Evolutionary conservation across 495 filamentous ascomycete genomes (phyloP), one percentile per base, ranked within the genome.

Genomic region (Penicillium lagena): DNA sequence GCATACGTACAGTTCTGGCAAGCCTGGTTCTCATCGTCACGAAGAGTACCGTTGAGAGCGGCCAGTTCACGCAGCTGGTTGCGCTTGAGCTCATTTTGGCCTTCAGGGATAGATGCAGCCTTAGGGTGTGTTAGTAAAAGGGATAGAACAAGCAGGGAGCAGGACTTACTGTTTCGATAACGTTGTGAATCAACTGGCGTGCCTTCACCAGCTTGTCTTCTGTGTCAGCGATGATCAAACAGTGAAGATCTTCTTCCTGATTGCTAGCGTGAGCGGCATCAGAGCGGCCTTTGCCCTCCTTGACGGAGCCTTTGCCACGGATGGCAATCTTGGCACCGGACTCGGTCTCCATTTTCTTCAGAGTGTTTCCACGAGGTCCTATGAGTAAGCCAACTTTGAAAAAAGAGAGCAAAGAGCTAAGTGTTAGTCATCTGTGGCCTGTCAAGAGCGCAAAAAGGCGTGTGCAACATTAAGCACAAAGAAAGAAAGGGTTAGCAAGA

Each of bases 341-440:
- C 72, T 97, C 89, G 56, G 85, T 79, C 63, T 98, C 93, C 93
- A 98, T 98, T 67, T 96, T 96, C 76, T 98, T 98, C 54, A 98
- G 72, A 45, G 93, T 98, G 62, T 96, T 97, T 61, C 93, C 93
- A 87, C 93, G 93, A 72, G 93, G 93, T 67, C 93, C 93, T 81
- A 98, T 98, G 63, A 98, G 89, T 82, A 98, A 82, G 68, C 93
- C 93, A 84, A 98, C 93, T 98, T 91, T 84, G 30, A n/a, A 85
- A 84, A 83, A 83, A 75, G 72, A 76, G 80, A 72, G 64, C 63
- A 73, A 76, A 83, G 70, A 83, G 84, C 78, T 87, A 79, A 73
- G 82, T 86, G 89, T 98, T 95, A 97, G 93, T 69, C 44, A 51
- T 60, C 58, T 58, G 48, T 50, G 91, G 66, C 67, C 59, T 72